Conservation (phyloP, 768 basidiomycete genomes). For the Termitomyces sp. region DNA sequence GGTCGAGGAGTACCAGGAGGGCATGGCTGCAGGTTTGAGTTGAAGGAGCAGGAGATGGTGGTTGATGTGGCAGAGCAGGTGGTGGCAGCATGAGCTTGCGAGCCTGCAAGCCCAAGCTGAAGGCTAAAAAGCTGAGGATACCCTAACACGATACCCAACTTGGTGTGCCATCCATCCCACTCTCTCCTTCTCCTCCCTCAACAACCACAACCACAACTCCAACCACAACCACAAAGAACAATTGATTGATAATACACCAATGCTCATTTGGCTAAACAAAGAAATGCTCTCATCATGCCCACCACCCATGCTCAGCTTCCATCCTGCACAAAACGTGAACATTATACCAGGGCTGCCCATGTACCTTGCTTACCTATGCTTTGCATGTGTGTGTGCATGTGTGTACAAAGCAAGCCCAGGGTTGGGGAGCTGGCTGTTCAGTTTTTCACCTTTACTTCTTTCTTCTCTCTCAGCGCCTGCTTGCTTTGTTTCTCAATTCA, state of each 20-base stretch:
- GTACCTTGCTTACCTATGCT: not conserved
- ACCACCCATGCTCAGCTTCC: not conserved
- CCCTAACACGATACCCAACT: not conserved
- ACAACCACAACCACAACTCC: not conserved
- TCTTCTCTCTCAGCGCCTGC: not conserved
- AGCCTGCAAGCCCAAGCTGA: constrained; percentile 18
- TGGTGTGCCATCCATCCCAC: not conserved
- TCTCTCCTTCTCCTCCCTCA: not conserved
- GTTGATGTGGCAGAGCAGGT: constrained; percentile 6
- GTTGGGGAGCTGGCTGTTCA: constrained; percentile 42
- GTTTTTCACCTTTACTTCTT: not conserved
- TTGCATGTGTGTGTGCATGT: not conserved
- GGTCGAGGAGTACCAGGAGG: constrained; percentile 10
- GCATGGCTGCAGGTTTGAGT: not conserved
- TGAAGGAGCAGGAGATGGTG: not conserved
- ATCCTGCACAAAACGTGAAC: not conserved
- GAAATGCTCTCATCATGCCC: not conserved
- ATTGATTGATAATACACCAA: not conserved
- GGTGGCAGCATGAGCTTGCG: constrained; percentile 17
- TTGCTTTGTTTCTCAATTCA: constrained; percentile 53
- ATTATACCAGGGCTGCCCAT: constrained; percentile 1
- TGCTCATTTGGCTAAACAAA: not conserved
- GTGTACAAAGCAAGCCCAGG: constrained; percentile 11
- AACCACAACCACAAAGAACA: not conserved
- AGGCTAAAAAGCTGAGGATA: constrained; percentile 13